Evolutionary conservation across 768 basidiomycete species (phyloP).

Genomic region (Lactarius sanguifluus): DNA sequence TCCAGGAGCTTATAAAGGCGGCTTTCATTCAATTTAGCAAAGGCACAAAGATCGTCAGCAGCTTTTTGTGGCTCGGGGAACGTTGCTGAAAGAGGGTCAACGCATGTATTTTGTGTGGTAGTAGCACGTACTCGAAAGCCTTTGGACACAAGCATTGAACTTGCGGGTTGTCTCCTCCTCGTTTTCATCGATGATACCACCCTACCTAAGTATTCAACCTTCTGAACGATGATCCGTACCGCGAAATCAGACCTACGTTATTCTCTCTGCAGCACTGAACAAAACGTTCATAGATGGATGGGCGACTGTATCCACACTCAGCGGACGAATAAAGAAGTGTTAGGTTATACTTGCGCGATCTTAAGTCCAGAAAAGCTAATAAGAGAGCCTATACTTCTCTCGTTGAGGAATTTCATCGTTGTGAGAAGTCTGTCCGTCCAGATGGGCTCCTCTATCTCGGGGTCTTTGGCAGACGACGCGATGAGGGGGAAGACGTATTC

Average conservation of each 20-base stretch:
- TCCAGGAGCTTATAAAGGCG: slow-evolving; percentile 83
- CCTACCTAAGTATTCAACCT: slow-evolving; percentile 47
- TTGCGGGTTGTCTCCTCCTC: slow-evolving; percentile 60
- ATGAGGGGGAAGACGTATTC: slow-evolving; percentile 82
- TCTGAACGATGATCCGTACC: background rate
- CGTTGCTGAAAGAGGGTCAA: slow-evolving; percentile 38
- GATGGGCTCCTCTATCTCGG: slow-evolving; percentile 69
- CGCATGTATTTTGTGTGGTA: background rate
- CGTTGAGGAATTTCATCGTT: slow-evolving; percentile 66
- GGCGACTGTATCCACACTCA: slow-evolving; percentile 47
- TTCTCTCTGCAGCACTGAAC: slow-evolving; percentile 72
- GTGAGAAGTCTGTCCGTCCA: slow-evolving; percentile 86
- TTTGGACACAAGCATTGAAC: slow-evolving; percentile 54
- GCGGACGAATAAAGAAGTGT: slow-evolving; percentile 5
- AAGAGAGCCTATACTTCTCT: slow-evolving; percentile 55
- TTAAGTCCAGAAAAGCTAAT: slow-evolving; percentile 64
- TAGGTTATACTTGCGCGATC: slow-evolving; percentile 47
- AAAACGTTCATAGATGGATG: slow-evolving; percentile 67
- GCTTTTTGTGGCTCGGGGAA: slow-evolving; percentile 75
- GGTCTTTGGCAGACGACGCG: slow-evolving; percentile 44
- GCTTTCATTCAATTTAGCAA: slow-evolving; percentile 85
- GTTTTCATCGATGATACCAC: slow-evolving; percentile 85
- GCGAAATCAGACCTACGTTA: slow-evolving; percentile 60
- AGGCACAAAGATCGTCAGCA: slow-evolving; percentile 72
- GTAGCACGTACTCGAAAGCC: slow-evolving; percentile 57